A percentile compares a stretch with the other conserved stretches of the same genome.
phyloP scores from a whole-genome alignment of 2,329 filamentous ascomycete species.

The Chrysoporthe austroafricana region DNA sequence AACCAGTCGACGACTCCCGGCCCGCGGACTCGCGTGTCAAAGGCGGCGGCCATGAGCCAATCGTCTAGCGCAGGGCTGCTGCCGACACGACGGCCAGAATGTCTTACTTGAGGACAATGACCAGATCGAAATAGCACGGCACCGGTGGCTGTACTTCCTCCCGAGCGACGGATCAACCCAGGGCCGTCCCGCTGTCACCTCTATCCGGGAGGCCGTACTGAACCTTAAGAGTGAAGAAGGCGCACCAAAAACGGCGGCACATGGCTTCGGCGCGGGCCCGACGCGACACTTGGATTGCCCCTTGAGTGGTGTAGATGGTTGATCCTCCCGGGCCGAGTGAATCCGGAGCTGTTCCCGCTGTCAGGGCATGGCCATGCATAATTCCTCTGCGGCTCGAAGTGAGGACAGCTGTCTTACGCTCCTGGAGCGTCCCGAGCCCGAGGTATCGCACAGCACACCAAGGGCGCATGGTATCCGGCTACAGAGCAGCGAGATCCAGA shows the following conservation, averaged over 20 bases:
- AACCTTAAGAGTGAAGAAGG: neutral
- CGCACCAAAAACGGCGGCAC: neutral
- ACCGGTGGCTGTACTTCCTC: neutral
- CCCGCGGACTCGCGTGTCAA: neutral
- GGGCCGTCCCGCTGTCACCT: constrained; percentile 1
- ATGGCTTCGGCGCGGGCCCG: too few species aligned
- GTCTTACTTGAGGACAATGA: neutral
- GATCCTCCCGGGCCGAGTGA: too few species aligned
- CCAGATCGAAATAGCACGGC: neutral
- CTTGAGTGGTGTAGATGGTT: too few species aligned
- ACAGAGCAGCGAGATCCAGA: too few species aligned
- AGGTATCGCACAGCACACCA: too few species aligned
- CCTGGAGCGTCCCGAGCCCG: too few species aligned
- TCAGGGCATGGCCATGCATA: too few species aligned
- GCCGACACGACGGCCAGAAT: neutral
- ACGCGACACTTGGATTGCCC: too few species aligned
- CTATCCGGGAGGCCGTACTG: neutral
- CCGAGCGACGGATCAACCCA: neutral
- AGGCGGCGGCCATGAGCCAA: neutral
- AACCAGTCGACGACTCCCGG: neutral
- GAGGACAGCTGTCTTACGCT: too few species aligned
- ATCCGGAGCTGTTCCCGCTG: too few species aligned
- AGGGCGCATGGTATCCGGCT: too few species aligned
- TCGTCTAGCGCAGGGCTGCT: neutral
- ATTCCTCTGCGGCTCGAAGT: too few species aligned